Percentiles rank a stretch among this genome's conserved stretches.
Evolutionary conservation across 495 filamentous ascomycete genomes (phyloP).

Genomic region (Daldinia caldariorum): DNA sequence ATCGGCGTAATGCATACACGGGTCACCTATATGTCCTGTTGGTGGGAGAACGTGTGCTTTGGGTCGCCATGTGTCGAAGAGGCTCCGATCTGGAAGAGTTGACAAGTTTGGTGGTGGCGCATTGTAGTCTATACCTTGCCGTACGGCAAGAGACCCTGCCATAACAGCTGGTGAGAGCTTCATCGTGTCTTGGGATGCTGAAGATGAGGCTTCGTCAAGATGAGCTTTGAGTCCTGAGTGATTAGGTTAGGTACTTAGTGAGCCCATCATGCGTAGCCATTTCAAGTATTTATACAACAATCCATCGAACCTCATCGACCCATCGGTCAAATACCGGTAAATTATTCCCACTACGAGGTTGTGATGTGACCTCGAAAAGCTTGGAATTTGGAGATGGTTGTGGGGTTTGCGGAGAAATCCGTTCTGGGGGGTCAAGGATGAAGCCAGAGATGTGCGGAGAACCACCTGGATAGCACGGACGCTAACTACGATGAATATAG

Average conservation of each 20-base stretch:
- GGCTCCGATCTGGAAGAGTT: constrained; percentile 32
- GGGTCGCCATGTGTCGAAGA: constrained; percentile 43
- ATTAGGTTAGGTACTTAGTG: too few relatives aligned
- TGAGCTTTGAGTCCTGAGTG: background rate
- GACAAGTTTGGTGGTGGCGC: constrained; percentile 40
- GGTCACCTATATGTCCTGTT: constrained; percentile 40
- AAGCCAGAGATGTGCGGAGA: constrained; percentile 30
- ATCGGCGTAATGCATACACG: constrained; percentile 44
- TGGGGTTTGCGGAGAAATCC: constrained; percentile 37
- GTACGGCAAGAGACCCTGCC: constrained; percentile 27
- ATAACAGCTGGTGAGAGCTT: constrained; percentile 34
- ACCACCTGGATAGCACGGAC: background rate
- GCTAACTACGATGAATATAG: constrained; percentile 26
- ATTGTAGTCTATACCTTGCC: constrained; percentile 40
- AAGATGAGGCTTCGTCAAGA: background rate
- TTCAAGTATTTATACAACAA: constrained; percentile 14
- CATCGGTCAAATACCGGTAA: constrained; percentile 7
- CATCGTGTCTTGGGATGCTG: constrained; percentile 26
- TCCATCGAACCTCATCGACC: background rate
- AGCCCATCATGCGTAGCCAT: background rate
- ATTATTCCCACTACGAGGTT: constrained; percentile 3
- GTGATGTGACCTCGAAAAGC: constrained; percentile 20
- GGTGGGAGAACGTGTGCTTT: constrained; percentile 41
- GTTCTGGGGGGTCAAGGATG: constrained; percentile 22
- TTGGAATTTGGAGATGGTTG: constrained; percentile 29